Evolutionary conservation across 805 yeast species (phyloP).

Genomic region (Cyberlindnera mrakii): DNA sequence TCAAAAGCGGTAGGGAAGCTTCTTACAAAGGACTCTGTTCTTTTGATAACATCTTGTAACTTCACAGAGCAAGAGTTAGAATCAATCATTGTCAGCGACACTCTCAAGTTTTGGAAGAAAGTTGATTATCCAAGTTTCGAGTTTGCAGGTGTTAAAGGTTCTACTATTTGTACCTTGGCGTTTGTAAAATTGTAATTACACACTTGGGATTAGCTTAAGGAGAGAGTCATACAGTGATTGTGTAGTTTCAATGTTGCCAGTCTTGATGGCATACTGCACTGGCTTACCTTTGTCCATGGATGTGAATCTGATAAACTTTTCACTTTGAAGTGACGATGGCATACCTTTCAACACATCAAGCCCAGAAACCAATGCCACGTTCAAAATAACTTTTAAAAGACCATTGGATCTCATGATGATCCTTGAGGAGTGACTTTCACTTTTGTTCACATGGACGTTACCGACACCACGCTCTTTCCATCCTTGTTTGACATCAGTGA

Average conservation of each 20-base stretch:
- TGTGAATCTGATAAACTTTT: slow-evolving; percentile 74
- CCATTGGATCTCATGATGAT: slow-evolving; percentile 91
- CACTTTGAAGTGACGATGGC: slow-evolving; percentile 78
- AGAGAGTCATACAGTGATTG: slow-evolving; percentile 50
- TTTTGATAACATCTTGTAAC: slow-evolving; percentile 86
- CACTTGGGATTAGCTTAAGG: slow-evolving; percentile 23
- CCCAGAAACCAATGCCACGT: slow-evolving; percentile 57
- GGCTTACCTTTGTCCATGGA: slow-evolving; percentile 63
- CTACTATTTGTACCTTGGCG: slow-evolving; percentile 83
- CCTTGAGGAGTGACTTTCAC: slow-evolving; percentile 46
- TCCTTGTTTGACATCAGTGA: slow-evolving; percentile 60
- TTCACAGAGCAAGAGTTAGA: slow-evolving; percentile 78
- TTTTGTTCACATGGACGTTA: slow-evolving; percentile 66
- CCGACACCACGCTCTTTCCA: slow-evolving; percentile 98
- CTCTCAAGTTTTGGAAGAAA: slow-evolving; percentile 52
- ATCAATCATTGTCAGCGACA: slow-evolving; percentile 39
- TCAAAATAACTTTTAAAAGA: slow-evolving; percentile 72
- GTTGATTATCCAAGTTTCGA: slow-evolving; percentile 76
- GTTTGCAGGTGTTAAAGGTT: slow-evolving; percentile 87
- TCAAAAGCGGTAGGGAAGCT: slow-evolving; percentile 51
- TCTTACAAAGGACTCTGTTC: slow-evolving; percentile 49
- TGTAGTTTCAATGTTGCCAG: slow-evolving; percentile 57
- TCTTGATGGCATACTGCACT: slow-evolving; percentile 75
- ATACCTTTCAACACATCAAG: slow-evolving; percentile 72
- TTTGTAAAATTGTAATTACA: slow-evolving; percentile 38